Evolutionary conservation across 1,139 yeast species (phyloP), one percentile per base, ranked within the genome.

Genomic region (Yamadazyma conglobata): DNA sequence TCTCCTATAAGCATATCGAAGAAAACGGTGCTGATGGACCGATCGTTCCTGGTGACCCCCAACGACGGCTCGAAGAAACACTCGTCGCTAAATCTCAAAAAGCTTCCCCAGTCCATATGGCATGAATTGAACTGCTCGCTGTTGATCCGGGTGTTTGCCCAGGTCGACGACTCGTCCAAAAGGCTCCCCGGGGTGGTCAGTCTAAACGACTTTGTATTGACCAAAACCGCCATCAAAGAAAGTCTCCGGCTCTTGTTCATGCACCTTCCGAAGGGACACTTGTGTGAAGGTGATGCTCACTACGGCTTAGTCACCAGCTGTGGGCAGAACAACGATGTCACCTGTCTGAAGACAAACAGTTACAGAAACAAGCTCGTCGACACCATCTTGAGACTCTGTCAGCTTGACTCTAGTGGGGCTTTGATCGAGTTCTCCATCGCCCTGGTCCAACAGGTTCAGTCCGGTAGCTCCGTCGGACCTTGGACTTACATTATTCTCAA

Each of bases 321-420:
- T 34, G 66, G 65, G 3, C 47, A 46, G 17, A 51, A 50, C 14
- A 14, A 25, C 11, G 15, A 13, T 3, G 15, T 22, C 10, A 12
- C 14, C 4, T 10, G 32, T 7, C 16, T 35, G 5, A 38, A 40
- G 19, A 58, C 68, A 4, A 53, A 51, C 31, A 44, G 46, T 25
- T 67, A 61, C 39, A 48, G 66, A 32, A 67, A 67, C 42, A 37
- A 46, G 22, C 44, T 65, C 7, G 52, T 63, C 10, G 67, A 64
- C 37, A 39, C 61, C 0, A 33, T 67, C 12, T 28, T 63, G 10
- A 34, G 60, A 26, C 23, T 56, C 9, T 51, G 54, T 28, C 41
- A 42, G 8, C 28, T 52, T 22, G 59, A 48, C 30, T n/a, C 39
- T 6, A 38, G 40, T 11, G 55, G 56, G 3, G 36, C 37, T 7